phyloP scores from a whole-genome alignment of 2,329 filamentous ascomycete species.

The Claviceps sp. region DNA sequence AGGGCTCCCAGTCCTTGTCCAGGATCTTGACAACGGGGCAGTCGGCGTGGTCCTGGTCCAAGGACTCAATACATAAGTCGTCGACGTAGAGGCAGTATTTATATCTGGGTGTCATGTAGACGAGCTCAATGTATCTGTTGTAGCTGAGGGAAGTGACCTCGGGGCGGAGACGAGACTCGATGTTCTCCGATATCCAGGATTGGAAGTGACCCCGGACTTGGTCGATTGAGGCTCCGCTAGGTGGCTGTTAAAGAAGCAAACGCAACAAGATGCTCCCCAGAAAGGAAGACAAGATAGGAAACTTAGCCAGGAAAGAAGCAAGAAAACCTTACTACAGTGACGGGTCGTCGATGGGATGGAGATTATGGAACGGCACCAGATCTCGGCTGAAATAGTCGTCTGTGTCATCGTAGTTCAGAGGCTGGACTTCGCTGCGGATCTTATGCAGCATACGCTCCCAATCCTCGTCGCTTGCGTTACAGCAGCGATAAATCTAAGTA shows the following conservation, averaged over 20 bases:
- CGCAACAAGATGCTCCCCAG: no score
- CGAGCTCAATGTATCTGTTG: not conserved
- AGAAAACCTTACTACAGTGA: not conserved
- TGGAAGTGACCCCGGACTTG: slow-evolving; percentile 1
- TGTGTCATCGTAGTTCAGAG: not conserved
- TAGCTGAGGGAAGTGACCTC: not conserved
- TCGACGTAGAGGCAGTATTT: slow-evolving; percentile 1
- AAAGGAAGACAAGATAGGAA: no score
- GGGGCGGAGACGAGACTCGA: not conserved
- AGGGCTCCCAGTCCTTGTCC: not conserved
- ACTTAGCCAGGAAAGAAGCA: not conserved
- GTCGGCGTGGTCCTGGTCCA: not conserved
- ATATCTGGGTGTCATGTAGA: not conserved
- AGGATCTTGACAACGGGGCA: not conserved
- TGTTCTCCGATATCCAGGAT: slow-evolving; percentile 1
- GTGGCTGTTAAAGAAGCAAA: not conserved
- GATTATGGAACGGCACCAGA: not conserved
- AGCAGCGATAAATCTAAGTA: slow-evolving; percentile 2
- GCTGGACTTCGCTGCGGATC: not conserved
- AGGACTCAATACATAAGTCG: not conserved
- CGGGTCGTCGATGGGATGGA: not conserved
- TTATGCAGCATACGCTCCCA: slow-evolving; percentile 1
- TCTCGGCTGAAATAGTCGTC: not conserved
- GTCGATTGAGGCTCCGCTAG: not conserved
- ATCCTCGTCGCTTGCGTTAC: not conserved